phyloP scores from a whole-genome alignment of 23 red algal species.

The Gracilaria gracilis region DNA sequence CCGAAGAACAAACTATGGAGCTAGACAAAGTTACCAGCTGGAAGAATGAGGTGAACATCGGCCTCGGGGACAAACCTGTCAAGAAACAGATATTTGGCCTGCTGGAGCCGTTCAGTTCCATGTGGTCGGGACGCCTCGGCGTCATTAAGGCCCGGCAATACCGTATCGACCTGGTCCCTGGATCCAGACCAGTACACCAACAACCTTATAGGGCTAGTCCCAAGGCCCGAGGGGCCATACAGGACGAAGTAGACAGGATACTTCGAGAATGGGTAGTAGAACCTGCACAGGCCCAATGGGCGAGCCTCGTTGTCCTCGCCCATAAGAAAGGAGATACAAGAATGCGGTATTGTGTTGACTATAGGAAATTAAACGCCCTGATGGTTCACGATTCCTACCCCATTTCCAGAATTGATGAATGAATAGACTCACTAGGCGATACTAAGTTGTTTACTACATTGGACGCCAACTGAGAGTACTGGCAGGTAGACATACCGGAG shows the following conservation, averaged over 20 bases:
- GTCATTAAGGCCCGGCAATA: background rate
- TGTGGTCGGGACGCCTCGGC: background rate
- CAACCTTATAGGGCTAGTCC: background rate
- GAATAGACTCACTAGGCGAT: slow-evolving; percentile 35
- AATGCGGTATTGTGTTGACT: too few species aligned
- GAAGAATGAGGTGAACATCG: too few species aligned
- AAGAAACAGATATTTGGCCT: too few species aligned
- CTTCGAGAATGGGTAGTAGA: background rate
- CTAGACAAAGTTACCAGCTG: too few species aligned
- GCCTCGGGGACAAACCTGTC: too few species aligned
- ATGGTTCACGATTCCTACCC: slow-evolving; percentile 19
- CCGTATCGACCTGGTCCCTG: background rate
- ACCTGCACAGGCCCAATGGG: background rate
- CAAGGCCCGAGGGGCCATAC: background rate
- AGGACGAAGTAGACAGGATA: background rate
- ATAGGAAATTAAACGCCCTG: slow-evolving; percentile 24
- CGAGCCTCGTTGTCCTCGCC: background rate
- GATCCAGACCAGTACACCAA: background rate
- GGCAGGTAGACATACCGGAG: too few species aligned
- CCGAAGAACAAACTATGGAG: too few species aligned
- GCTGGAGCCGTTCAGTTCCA: background rate
- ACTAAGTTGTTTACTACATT: slow-evolving; percentile 32
- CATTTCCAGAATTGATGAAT: slow-evolving; percentile 51
- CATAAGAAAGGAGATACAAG: background rate
- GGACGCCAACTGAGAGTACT: slow-evolving; percentile 34